These are phyloP conservation scores for Daldinia sp. DNA, from an alignment of 2,329 filamentous ascomycete genomes.

Conservation along the genomic window DNA sequence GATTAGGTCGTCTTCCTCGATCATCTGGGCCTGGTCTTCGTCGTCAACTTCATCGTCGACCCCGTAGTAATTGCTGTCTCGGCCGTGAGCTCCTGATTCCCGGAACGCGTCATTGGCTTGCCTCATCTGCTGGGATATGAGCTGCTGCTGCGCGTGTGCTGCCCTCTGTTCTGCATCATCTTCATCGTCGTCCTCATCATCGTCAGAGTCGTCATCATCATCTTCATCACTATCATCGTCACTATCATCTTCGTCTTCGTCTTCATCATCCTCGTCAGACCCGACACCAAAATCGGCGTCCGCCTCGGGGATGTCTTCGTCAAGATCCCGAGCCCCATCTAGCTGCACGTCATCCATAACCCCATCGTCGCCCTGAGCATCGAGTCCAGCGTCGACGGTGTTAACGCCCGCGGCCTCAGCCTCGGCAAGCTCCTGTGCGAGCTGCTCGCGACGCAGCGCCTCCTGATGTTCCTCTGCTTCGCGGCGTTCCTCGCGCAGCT, in stretches of 20 bases:
- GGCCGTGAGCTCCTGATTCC: conserved; percentile 66
- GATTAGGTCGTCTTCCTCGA: conserved; percentile 72
- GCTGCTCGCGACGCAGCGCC: conserved; percentile 75
- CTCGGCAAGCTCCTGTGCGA: conserved; percentile 80
- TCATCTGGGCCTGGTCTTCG: conserved; percentile 68
- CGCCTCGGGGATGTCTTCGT: conserved; percentile 79
- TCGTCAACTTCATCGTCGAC: conserved; percentile 67
- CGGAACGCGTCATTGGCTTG: conserved; percentile 72
- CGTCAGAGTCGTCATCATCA: conserved; percentile 54
- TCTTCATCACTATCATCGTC: conserved; percentile 55
- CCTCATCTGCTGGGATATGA: conserved; percentile 64
- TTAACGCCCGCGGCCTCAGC: conserved; percentile 63
- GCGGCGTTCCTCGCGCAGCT: conserved; percentile 87
- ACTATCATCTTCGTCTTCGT: conserved; percentile 52
- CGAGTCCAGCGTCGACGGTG: conserved; percentile 50
- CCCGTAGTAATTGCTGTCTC: conserved; percentile 64
- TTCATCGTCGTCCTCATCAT: conserved; percentile 57
- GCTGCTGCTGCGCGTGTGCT: conserved; percentile 58
- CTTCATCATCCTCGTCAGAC: conserved; percentile 57
- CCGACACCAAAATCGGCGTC: conserved; percentile 66
- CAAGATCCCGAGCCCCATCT: conserved; percentile 70
- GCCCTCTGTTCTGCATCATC: conserved; percentile 50
- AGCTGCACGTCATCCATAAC: conserved; percentile 69
- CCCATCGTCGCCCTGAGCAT: conserved; percentile 53
- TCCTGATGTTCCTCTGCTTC: conserved; percentile 89